phyloP scores from a whole-genome alignment of 352 stramenopile genomes.

The Phytophthora podocarpi region DNA sequence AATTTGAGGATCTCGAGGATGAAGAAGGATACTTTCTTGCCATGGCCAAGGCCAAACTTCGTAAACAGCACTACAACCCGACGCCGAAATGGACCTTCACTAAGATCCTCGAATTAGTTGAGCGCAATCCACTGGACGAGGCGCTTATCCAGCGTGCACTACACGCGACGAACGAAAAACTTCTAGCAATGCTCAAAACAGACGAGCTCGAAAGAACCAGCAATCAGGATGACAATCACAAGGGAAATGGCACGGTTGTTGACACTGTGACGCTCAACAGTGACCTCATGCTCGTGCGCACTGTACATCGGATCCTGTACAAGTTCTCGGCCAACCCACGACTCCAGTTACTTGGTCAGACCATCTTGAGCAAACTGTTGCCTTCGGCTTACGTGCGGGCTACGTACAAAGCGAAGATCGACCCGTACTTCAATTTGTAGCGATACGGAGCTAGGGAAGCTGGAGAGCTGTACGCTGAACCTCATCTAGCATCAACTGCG shows the following conservation, averaged over 20 bases:
- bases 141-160: conserved; percentile 63
- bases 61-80: conserved; percentile 57
- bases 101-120: conserved; percentile 60
- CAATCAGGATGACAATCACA: conserved; percentile 19
- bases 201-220: conserved; percentile 17
- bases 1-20: conserved; percentile 61
- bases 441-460: not conserved
- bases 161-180: conserved; percentile 64
- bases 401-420: conserved; percentile 74
- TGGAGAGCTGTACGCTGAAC: conserved; percentile 18
- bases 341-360: conserved; percentile 65
- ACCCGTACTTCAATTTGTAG: conserved; percentile 78
- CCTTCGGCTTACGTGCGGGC: conserved; percentile 70
- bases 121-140: conserved; percentile 65
- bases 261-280: conserved; percentile 54
- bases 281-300: conserved; percentile 61
- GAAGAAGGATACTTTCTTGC: conserved; percentile 58
- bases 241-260: conserved; percentile 29
- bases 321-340: conserved; percentile 61
- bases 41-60: conserved; percentile 65
- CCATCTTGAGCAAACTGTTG: conserved; percentile 56
- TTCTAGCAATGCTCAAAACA: conserved; percentile 33
- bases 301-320: conserved; percentile 69
- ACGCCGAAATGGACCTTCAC: conserved; percentile 48
- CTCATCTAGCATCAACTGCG: conserved; percentile 34